Conservation (phyloP, 2,329 filamentous ascomycete species). For the Exophiala calicioides region DNA sequence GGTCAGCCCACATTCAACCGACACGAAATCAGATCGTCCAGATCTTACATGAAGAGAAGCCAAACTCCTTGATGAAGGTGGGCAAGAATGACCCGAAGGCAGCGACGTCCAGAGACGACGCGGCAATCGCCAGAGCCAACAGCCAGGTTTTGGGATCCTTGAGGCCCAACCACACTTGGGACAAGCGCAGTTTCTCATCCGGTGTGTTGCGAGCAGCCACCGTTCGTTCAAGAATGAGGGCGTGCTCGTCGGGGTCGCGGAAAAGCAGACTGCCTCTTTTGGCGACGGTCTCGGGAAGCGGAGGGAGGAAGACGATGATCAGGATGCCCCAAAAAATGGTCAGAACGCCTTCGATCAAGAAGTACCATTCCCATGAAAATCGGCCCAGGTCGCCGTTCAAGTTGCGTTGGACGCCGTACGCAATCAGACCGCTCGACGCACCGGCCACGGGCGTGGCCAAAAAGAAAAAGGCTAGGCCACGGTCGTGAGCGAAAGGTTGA, state of each 20-base stretch:
- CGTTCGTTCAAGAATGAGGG: neutral
- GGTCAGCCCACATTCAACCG: neutral
- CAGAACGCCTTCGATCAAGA: slow-evolving; percentile 69
- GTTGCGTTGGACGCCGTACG: slow-evolving; percentile 64
- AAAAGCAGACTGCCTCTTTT: slow-evolving; percentile 6
- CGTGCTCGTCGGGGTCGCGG: neutral
- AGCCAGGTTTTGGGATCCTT: slow-evolving; percentile 17
- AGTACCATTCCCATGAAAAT: slow-evolving; percentile 63
- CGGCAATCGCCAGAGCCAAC: slow-evolving; percentile 1
- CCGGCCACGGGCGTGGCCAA: slow-evolving; percentile 69
- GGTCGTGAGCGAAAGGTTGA: no score
- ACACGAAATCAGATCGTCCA: neutral
- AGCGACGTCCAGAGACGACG: slow-evolving; percentile 7
- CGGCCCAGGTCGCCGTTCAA: slow-evolving; percentile 57
- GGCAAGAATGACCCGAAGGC: slow-evolving; percentile 18
- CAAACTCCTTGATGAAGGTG: slow-evolving; percentile 19
- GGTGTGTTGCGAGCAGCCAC: slow-evolving; percentile 5
- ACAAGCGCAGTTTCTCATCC: slow-evolving; percentile 5
- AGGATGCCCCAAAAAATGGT: slow-evolving; percentile 62
- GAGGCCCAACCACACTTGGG: slow-evolving; percentile 5
- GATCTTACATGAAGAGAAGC: slow-evolving; percentile 17
- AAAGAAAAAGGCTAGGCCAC: slow-evolving; percentile 14
- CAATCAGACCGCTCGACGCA: slow-evolving; percentile 68
- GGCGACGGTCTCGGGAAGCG: slow-evolving; percentile 56
- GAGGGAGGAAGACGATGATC: slow-evolving; percentile 62